Evolutionary conservation across 768 basidiomycete genomes (phyloP).

Genomic region (Pisolithus orientalis): DNA sequence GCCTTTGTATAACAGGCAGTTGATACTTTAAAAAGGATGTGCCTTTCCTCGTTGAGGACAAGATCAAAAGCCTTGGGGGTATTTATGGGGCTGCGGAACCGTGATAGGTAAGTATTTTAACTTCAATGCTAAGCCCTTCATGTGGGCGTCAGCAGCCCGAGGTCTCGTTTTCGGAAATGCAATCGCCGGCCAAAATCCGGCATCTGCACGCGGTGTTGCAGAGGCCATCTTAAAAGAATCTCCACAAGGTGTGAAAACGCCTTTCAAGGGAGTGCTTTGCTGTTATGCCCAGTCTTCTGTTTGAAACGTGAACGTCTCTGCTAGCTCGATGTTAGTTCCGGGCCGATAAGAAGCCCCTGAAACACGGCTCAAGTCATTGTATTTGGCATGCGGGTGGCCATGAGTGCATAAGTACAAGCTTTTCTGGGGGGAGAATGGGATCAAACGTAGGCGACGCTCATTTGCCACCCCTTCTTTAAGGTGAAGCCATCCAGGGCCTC

Average conservation of each 20-base stretch:
- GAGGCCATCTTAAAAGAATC: constrained; percentile 24
- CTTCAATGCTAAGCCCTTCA: neutral
- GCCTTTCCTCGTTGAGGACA: constrained; percentile 69
- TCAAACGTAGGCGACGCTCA: constrained; percentile 69
- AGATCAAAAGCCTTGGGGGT: constrained; percentile 59
- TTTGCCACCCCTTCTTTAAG: constrained; percentile 80
- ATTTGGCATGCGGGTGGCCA: neutral
- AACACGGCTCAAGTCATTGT: neutral
- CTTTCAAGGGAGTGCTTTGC: neutral
- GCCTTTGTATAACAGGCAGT: neutral
- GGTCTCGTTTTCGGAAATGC: constrained; percentile 53
- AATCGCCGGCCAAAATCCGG: constrained; percentile 73
- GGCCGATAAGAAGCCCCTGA: too few relatives aligned
- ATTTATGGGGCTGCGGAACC: constrained; percentile 47
- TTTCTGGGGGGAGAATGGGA: constrained; percentile 2
- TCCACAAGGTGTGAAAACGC: neutral
- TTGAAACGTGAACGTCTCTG: too few relatives aligned
- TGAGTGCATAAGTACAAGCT: constrained; percentile 7
- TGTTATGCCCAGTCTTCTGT: neutral
- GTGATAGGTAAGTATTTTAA: constrained; percentile 46
- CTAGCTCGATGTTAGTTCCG: too few relatives aligned
- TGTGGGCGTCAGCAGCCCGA: constrained; percentile 23
- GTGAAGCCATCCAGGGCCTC: constrained; percentile 81
- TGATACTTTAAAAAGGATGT: constrained; percentile 32
- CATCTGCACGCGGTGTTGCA: constrained; percentile 50